Percentiles rank a stretch among this genome's conserved stretches.
Evolutionary conservation across 2,329 filamentous ascomycete genomes (phyloP).

Genomic region (Xylariaceae sp.): DNA sequence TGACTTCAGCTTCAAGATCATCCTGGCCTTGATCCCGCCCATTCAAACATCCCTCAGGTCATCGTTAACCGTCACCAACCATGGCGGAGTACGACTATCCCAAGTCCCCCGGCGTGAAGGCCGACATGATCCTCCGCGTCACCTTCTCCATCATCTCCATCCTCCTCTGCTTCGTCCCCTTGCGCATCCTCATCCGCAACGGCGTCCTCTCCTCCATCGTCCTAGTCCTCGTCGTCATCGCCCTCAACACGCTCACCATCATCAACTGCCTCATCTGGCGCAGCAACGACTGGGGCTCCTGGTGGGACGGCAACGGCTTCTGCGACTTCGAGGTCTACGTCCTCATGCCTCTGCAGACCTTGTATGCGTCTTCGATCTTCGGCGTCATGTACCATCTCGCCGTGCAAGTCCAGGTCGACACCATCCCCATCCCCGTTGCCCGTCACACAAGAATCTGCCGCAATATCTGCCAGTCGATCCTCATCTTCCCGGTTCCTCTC

Average conservation of each 20-base stretch:
- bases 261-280: constrained; percentile 51
- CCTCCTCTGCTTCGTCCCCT: constrained; percentile 45
- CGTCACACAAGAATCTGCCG: constrained; percentile 32
- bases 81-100: no score
- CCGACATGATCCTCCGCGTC: constrained; percentile 48
- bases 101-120: constrained; percentile 25
- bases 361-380: constrained; percentile 48
- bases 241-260: constrained; percentile 45
- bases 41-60: background rate
- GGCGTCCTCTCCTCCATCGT: constrained; percentile 50
- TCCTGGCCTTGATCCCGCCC: background rate
- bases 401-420: constrained; percentile 41
- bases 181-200: constrained; percentile 46
- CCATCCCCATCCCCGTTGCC: constrained; percentile 28
- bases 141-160: constrained; percentile 42
- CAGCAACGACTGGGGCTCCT: constrained; percentile 43
- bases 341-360: constrained; percentile 34
- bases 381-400: constrained; percentile 52
- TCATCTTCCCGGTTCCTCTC: constrained; percentile 51
- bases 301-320: constrained; percentile 49
- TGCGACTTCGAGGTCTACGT: constrained; percentile 48
- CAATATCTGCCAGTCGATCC: constrained; percentile 44
- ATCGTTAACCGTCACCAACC: no score
- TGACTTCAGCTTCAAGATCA: background rate
- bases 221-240: constrained; percentile 42